These are phyloP conservation scores for Yamadazyma philogaea DNA, from an alignment of 805 yeast genomes.

Conservation along the genomic window DNA sequence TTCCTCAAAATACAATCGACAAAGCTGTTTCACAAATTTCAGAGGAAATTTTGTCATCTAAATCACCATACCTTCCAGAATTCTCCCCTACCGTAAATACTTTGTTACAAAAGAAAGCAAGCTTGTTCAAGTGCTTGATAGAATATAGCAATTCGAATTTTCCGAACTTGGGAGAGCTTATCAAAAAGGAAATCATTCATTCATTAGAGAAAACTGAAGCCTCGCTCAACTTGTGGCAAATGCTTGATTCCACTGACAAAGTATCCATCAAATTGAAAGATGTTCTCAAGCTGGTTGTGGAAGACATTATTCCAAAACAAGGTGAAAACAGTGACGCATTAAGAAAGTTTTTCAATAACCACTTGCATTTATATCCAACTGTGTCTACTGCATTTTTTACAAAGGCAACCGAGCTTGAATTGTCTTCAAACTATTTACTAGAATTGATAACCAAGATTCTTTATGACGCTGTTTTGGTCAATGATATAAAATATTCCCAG, in stretches of 20 bases:
- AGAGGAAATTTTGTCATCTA: conserved; percentile 54
- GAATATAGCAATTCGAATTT: conserved; percentile 47
- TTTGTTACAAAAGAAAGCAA: conserved; percentile 50
- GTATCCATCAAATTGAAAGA: conserved; percentile 1
- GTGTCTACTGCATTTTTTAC: conserved; percentile 29
- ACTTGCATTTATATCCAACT: conserved; percentile 22
- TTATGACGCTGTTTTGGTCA: conserved; percentile 31
- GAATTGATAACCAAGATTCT: conserved; percentile 21
- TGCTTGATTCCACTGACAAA: conserved; percentile 5
- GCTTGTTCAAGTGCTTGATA: conserved; percentile 44
- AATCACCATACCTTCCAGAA: conserved; percentile 55
- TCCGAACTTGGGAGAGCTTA: conserved; percentile 28
- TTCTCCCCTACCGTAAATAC: conserved; percentile 48
- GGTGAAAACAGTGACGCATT: conserved; percentile 17
- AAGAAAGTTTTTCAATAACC: conserved; percentile 26
- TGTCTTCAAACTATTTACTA: conserved; percentile 17
- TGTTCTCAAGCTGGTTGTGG: conserved; percentile 1
- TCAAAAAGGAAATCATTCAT: conserved; percentile 35
- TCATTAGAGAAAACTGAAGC: conserved; percentile 39
- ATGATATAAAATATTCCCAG: conserved; percentile 39
- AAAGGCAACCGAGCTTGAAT: conserved; percentile 15
- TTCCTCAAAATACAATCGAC: conserved; percentile 15
- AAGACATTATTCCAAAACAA: not conserved
- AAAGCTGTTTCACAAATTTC: conserved; percentile 48
- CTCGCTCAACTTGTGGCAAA: conserved; percentile 35